A percentile compares a stretch with the other conserved stretches of the same genome.
Conservation (phyloP, 2,329 filamentous ascomycete species). For the Incumbomyces lentus region DNA sequence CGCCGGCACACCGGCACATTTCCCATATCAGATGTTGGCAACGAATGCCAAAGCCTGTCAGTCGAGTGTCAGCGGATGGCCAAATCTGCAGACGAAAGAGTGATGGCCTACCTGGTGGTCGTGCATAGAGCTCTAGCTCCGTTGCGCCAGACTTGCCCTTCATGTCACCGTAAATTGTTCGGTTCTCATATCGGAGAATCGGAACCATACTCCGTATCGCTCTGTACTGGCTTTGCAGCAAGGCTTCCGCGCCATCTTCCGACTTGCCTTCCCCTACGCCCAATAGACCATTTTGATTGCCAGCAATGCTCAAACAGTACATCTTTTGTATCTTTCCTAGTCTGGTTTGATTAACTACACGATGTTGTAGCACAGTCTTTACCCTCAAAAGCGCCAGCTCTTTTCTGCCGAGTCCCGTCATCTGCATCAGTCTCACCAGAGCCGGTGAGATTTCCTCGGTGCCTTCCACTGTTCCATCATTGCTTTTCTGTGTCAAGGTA, state of each 20-base stretch:
- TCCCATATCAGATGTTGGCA: conserved; percentile 89
- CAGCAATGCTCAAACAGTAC: conserved; percentile 71
- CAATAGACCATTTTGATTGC: conserved; percentile 74
- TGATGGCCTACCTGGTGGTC: conserved; percentile 67
- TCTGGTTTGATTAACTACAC: conserved; percentile 85
- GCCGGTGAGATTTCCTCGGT: conserved; percentile 13
- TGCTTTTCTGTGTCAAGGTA: conserved; percentile 8
- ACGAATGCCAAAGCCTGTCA: conserved; percentile 79
- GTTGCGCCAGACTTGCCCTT: conserved; percentile 79
- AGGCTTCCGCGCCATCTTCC: conserved; percentile 58
- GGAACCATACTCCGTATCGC: conserved; percentile 89
- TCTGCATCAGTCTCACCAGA: conserved; percentile 44
- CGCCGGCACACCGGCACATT: conserved; percentile 77
- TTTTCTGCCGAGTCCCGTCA: conserved; percentile 43
- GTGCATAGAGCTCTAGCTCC: conserved; percentile 66
- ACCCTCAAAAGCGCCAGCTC: conserved; percentile 46
- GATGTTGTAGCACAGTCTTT: conserved; percentile 64
- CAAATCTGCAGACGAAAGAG: conserved; percentile 3
- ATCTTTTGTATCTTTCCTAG: conserved; percentile 79
- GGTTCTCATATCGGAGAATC: conserved; percentile 79
- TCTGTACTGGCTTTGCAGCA: conserved; percentile 62
- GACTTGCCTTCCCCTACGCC: conserved; percentile 88
- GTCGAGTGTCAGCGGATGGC: conserved; percentile 4
- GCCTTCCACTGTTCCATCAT: background rate
- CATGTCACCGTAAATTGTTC: conserved; percentile 82